phyloP scores from a whole-genome alignment of 2,329 filamentous ascomycete genomes.

The Helicocarpus griseus region DNA sequence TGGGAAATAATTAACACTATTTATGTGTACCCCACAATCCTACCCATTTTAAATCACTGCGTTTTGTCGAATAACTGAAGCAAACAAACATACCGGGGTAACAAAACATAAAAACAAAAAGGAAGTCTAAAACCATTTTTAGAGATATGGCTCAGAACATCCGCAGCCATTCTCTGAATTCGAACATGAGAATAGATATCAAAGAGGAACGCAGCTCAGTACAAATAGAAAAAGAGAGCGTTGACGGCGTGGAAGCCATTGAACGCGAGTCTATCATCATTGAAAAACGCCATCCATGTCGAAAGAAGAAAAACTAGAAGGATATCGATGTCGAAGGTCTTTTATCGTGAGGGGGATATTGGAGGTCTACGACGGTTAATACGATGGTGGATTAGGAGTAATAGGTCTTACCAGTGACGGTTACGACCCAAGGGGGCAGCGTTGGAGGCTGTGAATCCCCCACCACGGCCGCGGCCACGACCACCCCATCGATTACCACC shows the following conservation, averaged over 20 bases:
- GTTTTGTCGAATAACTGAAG: too few species aligned
- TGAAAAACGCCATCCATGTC: constrained; percentile 2
- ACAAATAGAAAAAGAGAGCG: not conserved
- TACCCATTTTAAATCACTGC: too few species aligned
- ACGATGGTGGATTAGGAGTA: not conserved
- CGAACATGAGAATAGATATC: not conserved
- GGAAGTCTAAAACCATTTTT: not conserved
- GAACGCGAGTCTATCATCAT: constrained; percentile 3
- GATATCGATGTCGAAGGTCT: not conserved
- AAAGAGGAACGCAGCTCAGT: not conserved
- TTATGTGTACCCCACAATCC: too few species aligned
- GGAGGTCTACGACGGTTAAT: not conserved
- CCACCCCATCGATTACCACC: constrained; percentile 59
- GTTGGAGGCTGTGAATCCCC: constrained; percentile 50
- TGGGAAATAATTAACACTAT: too few species aligned
- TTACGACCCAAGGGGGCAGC: constrained; percentile 46
- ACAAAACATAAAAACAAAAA: not conserved
- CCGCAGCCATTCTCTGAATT: not conserved
- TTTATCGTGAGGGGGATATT: not conserved
- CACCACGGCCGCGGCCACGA: constrained; percentile 56
- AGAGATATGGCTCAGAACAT: not conserved
- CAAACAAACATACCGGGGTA: not conserved
- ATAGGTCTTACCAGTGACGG: constrained; percentile 45
- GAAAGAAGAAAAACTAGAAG: not conserved
- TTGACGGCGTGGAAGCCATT: not conserved